phyloP scores from a whole-genome alignment of 2,329 filamentous ascomycete genomes.

The Fusarium dlaminii region DNA sequence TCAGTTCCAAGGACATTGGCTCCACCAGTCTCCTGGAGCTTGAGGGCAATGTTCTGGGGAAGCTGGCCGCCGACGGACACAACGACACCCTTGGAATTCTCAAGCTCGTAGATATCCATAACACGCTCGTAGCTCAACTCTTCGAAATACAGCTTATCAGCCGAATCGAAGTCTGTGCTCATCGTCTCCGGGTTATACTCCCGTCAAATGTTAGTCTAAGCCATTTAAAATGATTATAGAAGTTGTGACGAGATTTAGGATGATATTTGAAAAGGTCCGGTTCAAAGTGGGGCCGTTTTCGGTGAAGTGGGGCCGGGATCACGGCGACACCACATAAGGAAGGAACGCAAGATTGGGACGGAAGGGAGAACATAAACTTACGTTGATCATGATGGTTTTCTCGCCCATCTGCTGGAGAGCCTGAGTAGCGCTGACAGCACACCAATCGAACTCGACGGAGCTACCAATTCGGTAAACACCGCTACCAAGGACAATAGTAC shows the following conservation, averaged over 20 bases:
- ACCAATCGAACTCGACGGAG: constrained; percentile 99
- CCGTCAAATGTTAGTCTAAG: neutral
- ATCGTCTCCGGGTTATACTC: constrained; percentile 82
- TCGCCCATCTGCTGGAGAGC: constrained; percentile 87
- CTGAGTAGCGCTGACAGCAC: constrained; percentile 88
- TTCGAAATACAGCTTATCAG: constrained; percentile 95
- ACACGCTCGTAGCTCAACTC: constrained; percentile 97
- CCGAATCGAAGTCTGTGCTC: constrained; percentile 85
- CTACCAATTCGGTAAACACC: constrained; percentile 98
- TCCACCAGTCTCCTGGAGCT: constrained; percentile 88
- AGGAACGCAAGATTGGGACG: neutral
- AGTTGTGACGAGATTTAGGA: neutral
- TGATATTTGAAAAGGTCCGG: neutral
- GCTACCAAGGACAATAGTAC: constrained; percentile 87
- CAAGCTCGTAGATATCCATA: constrained; percentile 98
- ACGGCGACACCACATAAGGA: neutral
- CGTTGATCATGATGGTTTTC: constrained; percentile 98
- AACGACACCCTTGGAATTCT: constrained; percentile 84
- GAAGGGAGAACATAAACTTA: constrained; percentile 49
- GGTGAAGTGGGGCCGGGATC: neutral
- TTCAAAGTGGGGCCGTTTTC: neutral
- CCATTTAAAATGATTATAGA: neutral
- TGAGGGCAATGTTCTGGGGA: constrained; percentile 95
- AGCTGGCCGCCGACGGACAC: constrained; percentile 96
- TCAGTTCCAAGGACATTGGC: constrained; percentile 93